Percentiles rank a stretch among this genome's conserved stretches.
These are phyloP conservation scores for Talaromyces ruber DNA, from an alignment of 495 filamentous ascomycete genomes.

Conservation along the genomic window DNA sequence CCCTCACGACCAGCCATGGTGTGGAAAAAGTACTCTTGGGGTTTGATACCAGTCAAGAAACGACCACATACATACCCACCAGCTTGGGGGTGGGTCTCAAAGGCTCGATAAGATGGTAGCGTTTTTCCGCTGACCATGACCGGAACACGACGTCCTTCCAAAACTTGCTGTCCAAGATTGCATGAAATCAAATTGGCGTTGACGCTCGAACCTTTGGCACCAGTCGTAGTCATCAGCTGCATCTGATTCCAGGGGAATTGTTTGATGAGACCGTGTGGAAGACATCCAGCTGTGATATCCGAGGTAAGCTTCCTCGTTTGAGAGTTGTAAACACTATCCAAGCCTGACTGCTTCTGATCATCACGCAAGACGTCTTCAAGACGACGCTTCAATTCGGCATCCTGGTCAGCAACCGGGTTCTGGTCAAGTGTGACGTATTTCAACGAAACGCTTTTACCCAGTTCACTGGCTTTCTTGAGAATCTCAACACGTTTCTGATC, in stretches of 20 bases:
- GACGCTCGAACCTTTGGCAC: slow-evolving; percentile 86
- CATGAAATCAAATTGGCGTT: slow-evolving; percentile 98
- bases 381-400: slow-evolving; percentile 62
- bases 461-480: slow-evolving; percentile 55
- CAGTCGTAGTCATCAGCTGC: slow-evolving; percentile 96
- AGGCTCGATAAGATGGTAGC: slow-evolving; percentile 87
- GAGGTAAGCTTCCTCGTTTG: slow-evolving; percentile 63
- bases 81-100: slow-evolving; percentile 79
- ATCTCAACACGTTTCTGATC: slow-evolving; percentile 63
- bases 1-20: slow-evolving; percentile 98
- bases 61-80: slow-evolving; percentile 92
- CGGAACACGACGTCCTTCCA: slow-evolving; percentile 91
- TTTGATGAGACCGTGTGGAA: slow-evolving; percentile 78
- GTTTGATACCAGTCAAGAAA: slow-evolving; percentile 95
- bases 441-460: slow-evolving; percentile 75
- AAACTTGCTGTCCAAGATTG: slow-evolving; percentile 91
- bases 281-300: slow-evolving; percentile 65
- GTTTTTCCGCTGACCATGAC: slow-evolving; percentile 98
- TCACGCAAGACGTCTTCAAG: slow-evolving; percentile 88
- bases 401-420: slow-evolving; percentile 43
- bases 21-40: slow-evolving; percentile 99
- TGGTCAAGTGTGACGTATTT: slow-evolving; percentile 88
- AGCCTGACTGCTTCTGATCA: slow-evolving; percentile 75
- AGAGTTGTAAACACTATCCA: slow-evolving; percentile 81
- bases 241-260: slow-evolving; percentile 96